Evolutionary conservation across 768 basidiomycete species (phyloP).

Genomic region (Suillus sp.): DNA sequence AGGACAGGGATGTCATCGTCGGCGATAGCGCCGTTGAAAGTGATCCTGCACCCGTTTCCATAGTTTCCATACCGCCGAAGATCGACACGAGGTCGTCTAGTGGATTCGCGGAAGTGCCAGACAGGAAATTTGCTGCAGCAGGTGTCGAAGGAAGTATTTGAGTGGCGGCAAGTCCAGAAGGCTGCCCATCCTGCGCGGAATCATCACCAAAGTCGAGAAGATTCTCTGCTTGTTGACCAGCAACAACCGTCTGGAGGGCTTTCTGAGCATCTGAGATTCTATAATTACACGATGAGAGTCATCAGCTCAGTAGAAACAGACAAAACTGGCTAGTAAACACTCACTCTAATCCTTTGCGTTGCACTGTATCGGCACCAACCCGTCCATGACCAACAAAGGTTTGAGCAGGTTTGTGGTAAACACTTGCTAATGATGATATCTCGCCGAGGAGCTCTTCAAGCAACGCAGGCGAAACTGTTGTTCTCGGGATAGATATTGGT

Average conservation of each 20-base stretch:
- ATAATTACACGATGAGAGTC: background rate
- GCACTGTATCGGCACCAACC: constrained; percentile 79
- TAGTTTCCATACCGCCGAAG: constrained; percentile 61
- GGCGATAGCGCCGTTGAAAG: constrained; percentile 20
- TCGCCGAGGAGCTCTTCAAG: constrained; percentile 92
- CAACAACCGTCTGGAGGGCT: constrained; percentile 88
- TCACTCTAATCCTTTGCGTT: constrained; percentile 62
- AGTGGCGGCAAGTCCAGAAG: constrained; percentile 79
- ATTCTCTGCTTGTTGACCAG: constrained; percentile 93
- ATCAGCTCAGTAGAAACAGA: background rate
- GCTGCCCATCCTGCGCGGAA: constrained; percentile 58
- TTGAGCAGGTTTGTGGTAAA: constrained; percentile 96
- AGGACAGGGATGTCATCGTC: constrained; percentile 5
- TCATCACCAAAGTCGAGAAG: constrained; percentile 90
- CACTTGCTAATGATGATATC: constrained; percentile 86
- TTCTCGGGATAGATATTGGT: constrained; percentile 90
- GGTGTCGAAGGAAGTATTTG: constrained; percentile 70
- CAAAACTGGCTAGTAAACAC: constrained; percentile 28
- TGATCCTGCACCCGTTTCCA: constrained; percentile 19
- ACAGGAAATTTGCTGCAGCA: constrained; percentile 71
- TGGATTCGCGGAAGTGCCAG: constrained; percentile 84
- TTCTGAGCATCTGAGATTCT: constrained; percentile 72
- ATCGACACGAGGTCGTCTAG: constrained; percentile 93
- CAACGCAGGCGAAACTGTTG: constrained; percentile 83
- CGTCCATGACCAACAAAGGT: constrained; percentile 95